phyloP scores from a whole-genome alignment of 1,284 basidiomycete genomes.

The Sporisorium exsertum region DNA sequence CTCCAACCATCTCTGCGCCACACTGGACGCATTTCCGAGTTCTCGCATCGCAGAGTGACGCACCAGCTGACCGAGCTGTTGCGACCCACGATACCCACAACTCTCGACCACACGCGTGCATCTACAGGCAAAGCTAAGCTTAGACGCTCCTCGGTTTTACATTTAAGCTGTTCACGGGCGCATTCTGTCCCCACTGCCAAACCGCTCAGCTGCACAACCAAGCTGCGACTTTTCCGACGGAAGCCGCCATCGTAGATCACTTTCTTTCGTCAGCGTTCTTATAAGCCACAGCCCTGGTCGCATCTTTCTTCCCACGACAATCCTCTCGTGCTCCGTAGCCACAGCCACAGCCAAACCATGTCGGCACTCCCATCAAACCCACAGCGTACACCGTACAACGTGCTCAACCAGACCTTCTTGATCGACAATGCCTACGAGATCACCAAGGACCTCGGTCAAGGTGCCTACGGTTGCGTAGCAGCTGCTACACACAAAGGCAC shows the following conservation, averaged over 20 bases:
- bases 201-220: not conserved
- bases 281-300: not conserved
- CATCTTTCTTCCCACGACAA: too few relatives aligned
- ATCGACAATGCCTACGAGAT: slow-evolving; percentile 67
- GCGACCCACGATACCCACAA: slow-evolving; percentile 11
- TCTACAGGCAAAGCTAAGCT: not conserved
- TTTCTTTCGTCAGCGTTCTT: not conserved
- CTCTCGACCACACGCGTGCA: not conserved
- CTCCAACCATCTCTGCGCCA: not conserved
- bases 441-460: slow-evolving; percentile 66
- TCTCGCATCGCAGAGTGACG: not conserved
- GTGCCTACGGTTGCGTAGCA: slow-evolving; percentile 68
- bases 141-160: not conserved
- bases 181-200: not conserved
- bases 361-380: slow-evolving; percentile 27
- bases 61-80: not conserved
- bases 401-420: slow-evolving; percentile 66
- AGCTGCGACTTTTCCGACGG: not conserved
- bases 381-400: slow-evolving; percentile 59
- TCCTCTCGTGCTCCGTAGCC: too few relatives aligned
- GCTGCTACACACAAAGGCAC: slow-evolving; percentile 65
- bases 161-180: not conserved
- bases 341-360: slow-evolving; percentile 9
- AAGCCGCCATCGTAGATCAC: not conserved
- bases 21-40: not conserved